phyloP scores from a whole-genome alignment of 805 yeast genomes.

The Saccharomycopsis sp. region DNA sequence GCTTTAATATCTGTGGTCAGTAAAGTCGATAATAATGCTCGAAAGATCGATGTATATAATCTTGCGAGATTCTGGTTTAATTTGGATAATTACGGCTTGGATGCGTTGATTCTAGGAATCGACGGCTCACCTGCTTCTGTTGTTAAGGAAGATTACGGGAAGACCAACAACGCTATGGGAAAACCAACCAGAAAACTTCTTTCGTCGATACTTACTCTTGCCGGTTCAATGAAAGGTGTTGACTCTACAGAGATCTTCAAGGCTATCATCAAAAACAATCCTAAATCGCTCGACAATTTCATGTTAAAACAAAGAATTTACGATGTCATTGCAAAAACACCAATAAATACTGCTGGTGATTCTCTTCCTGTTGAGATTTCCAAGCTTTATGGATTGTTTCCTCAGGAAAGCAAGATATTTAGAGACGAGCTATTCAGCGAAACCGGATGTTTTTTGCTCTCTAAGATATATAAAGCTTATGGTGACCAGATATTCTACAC shows the following conservation, averaged over 20 bases:
- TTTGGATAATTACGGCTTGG: neutral
- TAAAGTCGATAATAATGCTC: neutral
- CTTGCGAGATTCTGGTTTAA: slow-evolving; percentile 1
- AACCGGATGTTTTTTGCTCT: neutral
- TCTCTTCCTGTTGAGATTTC: neutral
- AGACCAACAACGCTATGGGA: neutral
- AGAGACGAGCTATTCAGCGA: neutral
- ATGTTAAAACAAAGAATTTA: slow-evolving; percentile 8
- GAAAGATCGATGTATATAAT: neutral
- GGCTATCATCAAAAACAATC: slow-evolving; percentile 5
- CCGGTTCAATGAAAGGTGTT: neutral
- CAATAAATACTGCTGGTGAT: neutral
- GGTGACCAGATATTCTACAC: neutral
- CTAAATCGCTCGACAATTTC: slow-evolving; percentile 6
- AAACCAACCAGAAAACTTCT: slow-evolving; percentile 6
- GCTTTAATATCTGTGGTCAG: neutral
- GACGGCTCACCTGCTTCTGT: neutral
- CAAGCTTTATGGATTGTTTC: neutral
- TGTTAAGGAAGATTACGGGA: neutral
- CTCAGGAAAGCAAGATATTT: neutral
- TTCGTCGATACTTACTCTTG: slow-evolving; percentile 3
- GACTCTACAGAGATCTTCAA: slow-evolving; percentile 1
- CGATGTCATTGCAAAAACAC: neutral
- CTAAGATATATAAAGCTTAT: neutral
- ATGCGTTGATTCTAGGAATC: neutral